Conservation (phyloP, 352 stramenopile species). For the Globisporangium iwayamae region DNA sequence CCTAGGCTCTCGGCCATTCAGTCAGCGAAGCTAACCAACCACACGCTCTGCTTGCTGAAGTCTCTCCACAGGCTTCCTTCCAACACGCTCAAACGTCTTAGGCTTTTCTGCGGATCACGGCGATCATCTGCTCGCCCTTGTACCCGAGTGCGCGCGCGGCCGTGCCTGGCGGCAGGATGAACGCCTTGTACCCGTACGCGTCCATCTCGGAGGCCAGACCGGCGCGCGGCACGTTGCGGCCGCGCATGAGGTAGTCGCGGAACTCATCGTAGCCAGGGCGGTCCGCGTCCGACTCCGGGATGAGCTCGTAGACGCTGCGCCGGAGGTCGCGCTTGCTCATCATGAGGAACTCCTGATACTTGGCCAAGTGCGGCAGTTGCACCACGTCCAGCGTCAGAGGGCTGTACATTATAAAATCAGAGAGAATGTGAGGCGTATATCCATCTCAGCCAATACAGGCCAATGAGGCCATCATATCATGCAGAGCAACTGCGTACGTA, state of each 20-base stretch:
- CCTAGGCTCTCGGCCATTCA: neutral
- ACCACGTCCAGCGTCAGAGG: slow-evolving; percentile 61
- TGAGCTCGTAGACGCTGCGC: slow-evolving; percentile 65
- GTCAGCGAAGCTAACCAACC: neutral
- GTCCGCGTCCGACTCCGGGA: slow-evolving; percentile 53
- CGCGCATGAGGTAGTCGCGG: slow-evolving; percentile 54
- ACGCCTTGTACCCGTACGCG: slow-evolving; percentile 62
- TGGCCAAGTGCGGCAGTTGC: slow-evolving; percentile 52
- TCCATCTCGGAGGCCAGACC: slow-evolving; percentile 62
- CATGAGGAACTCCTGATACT: slow-evolving; percentile 65
- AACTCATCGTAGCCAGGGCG: slow-evolving; percentile 58
- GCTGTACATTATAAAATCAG: slow-evolving; percentile 23
- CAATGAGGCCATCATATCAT: neutral
- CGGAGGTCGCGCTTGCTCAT: slow-evolving; percentile 43
- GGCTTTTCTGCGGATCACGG: slow-evolving; percentile 40
- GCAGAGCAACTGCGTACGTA: slow-evolving; percentile 3
- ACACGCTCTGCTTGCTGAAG: neutral
- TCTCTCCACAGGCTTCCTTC: neutral
- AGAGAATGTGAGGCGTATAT: neutral
- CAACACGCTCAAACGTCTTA: slow-evolving; percentile 1
- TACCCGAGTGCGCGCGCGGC: slow-evolving; percentile 68
- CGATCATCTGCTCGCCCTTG: slow-evolving; percentile 65
- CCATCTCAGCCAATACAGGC: neutral
- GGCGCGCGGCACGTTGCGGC: slow-evolving; percentile 43
- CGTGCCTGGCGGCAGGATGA: slow-evolving; percentile 65